Conservation (phyloP, 306 rosid genomes). For the Senna tora region DNA sequence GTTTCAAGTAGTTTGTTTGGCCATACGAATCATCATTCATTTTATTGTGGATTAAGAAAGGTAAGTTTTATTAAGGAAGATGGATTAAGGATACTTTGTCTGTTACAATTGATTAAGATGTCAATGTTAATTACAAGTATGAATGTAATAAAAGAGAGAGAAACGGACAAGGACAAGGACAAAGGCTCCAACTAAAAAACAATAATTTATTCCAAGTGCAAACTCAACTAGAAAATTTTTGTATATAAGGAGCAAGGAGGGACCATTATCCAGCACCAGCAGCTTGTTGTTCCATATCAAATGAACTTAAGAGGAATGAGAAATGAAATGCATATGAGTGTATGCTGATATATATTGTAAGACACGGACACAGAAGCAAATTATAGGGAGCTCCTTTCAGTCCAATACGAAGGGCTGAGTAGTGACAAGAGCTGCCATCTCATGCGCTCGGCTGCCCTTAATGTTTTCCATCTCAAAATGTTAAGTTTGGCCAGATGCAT, state of each 20-base stretch:
- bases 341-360: neutral
- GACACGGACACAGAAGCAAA: slow-evolving; percentile 28
- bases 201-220: too few relatives aligned
- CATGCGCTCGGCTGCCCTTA: slow-evolving; percentile 72
- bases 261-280: slow-evolving; percentile 22
- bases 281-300: slow-evolving; percentile 11
- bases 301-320: slow-evolving; percentile 25
- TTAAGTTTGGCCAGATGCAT: slow-evolving; percentile 61
- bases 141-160: neutral
- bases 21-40: too few relatives aligned
- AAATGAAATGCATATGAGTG: neutral
- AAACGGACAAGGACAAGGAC: slow-evolving; percentile 22
- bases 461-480: slow-evolving; percentile 40
- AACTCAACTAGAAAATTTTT: neutral
- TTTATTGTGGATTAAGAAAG: too few relatives aligned
- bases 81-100: neutral
- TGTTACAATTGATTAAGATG: neutral
- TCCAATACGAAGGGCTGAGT: slow-evolving; percentile 69
- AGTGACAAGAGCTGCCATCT: slow-evolving; percentile 80
- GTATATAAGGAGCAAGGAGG: slow-evolving; percentile 43
- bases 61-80: neutral
- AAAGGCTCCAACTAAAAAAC: slow-evolving; percentile 15
- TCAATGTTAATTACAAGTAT: too few relatives aligned
- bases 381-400: slow-evolving; percentile 62
- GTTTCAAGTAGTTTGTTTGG: neutral